These are phyloP conservation scores for Acephala macrosclerotiorum DNA, from an alignment of 2,329 filamentous ascomycete species.

Conservation along the genomic window DNA sequence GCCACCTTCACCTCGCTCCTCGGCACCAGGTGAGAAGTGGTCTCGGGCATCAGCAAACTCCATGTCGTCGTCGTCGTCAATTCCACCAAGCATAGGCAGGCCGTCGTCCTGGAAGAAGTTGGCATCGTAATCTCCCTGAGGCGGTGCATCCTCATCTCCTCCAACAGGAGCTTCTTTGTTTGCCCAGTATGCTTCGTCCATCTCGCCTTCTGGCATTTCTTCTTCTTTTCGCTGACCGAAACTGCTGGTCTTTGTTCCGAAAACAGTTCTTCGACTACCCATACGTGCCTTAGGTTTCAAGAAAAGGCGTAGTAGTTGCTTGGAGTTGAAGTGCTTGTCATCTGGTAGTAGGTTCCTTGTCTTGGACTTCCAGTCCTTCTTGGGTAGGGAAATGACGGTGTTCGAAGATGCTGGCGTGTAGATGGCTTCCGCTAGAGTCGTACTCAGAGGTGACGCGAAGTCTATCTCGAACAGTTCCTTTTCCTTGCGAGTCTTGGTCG, in stretches of 20 bases:
- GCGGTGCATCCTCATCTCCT: constrained; percentile 61
- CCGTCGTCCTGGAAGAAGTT: constrained; percentile 96
- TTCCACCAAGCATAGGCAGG: constrained; percentile 69
- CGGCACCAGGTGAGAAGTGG: constrained; percentile 73
- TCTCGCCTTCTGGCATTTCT: constrained; percentile 73
- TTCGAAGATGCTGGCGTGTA: constrained; percentile 85
- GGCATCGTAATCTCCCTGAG: constrained; percentile 87
- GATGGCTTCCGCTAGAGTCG: constrained; percentile 74
- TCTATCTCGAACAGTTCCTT: constrained; percentile 97
- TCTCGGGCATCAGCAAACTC: constrained; percentile 85
- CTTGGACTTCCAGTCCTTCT: constrained; percentile 95
- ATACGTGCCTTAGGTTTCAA: constrained; percentile 92
- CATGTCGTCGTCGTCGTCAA: constrained; percentile 68
- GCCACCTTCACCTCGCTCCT: constrained; percentile 51
- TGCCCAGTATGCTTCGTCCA: constrained; percentile 98
- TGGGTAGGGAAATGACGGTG: constrained; percentile 82
- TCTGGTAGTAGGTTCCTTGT: constrained; percentile 92
- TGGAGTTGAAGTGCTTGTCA: constrained; percentile 98
- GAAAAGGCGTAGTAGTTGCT: constrained; percentile 87
- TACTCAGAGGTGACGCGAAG: constrained; percentile 78
- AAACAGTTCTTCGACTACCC: constrained; percentile 67
- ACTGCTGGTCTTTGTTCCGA: constrained; percentile 52
- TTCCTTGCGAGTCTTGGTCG: constrained; percentile 79
- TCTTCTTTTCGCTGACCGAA: constrained; percentile 58
- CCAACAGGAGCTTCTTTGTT: constrained; percentile 61